Evolutionary conservation across 345 rosid genomes (phyloP).

Genomic region (Litchi chinensis): DNA sequence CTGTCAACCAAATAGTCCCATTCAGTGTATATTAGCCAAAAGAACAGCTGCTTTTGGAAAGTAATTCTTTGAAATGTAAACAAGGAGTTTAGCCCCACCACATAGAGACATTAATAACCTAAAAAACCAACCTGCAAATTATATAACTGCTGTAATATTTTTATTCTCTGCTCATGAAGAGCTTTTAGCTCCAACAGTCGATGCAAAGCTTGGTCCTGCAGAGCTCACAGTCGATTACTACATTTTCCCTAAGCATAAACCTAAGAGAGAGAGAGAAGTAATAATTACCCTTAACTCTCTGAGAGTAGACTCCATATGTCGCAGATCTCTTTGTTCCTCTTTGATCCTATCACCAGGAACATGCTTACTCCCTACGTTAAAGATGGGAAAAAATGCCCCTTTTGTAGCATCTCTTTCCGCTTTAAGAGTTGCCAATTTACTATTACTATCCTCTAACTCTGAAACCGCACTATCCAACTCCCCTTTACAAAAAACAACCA

Average conservation of each 20-base stretch:
- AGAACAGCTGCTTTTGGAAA: conserved; percentile 26
- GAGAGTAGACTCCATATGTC: conserved; percentile 72
- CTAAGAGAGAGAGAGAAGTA: conserved; percentile 18
- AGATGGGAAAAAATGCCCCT: conserved; percentile 73
- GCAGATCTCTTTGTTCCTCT: conserved; percentile 74
- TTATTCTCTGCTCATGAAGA: conserved; percentile 79
- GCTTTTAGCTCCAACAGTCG: conserved; percentile 65
- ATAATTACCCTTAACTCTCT: conserved; percentile 66
- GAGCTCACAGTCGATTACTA: conserved; percentile 30
- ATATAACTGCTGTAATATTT: conserved; percentile 57
- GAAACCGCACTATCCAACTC: conserved; percentile 65
- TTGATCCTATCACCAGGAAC: conserved; percentile 56
- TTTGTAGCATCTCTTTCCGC: conserved; percentile 82
- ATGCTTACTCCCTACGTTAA: conserved; percentile 66
- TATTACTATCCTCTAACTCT: conserved; percentile 69
- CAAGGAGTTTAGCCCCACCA: background rate
- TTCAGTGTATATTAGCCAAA: conserved; percentile 21
- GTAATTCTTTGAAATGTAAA: conserved; percentile 20
- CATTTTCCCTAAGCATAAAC: conserved; percentile 18
- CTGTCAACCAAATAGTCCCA: conserved; percentile 50
- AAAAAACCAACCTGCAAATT: conserved; percentile 60
- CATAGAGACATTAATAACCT: conserved; percentile 6
- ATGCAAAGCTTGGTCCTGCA: conserved; percentile 73
- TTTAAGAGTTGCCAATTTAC: conserved; percentile 67
- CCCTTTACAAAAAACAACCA: conserved; percentile 49